Percentiles rank a stretch among this genome's conserved stretches.
phyloP scores from a whole-genome alignment of 306 rosid species.

The Dicorynia guianensis region DNA sequence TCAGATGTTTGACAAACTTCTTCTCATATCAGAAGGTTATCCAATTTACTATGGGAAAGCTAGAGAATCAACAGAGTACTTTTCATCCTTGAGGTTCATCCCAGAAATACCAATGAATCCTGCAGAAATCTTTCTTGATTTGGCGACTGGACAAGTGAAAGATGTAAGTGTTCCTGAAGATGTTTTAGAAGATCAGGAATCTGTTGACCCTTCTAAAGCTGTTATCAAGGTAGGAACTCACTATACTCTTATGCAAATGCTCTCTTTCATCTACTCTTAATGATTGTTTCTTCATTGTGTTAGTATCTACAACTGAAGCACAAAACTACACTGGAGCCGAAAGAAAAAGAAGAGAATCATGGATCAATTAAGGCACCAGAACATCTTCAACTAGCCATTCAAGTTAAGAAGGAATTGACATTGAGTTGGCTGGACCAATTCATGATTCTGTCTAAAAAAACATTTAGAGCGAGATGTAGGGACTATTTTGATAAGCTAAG shows the following conservation, averaged over 20 bases:
- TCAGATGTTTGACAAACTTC: slow-evolving; percentile 92
- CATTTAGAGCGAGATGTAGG: slow-evolving; percentile 73
- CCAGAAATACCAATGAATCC: slow-evolving; percentile 90
- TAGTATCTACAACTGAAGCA: slow-evolving; percentile 82
- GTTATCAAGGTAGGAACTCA: slow-evolving; percentile 65
- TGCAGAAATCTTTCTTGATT: slow-evolving; percentile 87
- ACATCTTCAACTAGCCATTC: slow-evolving; percentile 77
- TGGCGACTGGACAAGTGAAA: slow-evolving; percentile 90
- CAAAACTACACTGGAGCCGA: slow-evolving; percentile 71
- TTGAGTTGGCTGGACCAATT: slow-evolving; percentile 86
- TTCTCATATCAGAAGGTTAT: slow-evolving; percentile 85
- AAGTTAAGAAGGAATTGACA: slow-evolving; percentile 86
- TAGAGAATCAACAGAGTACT: slow-evolving; percentile 76
- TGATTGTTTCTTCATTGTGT: slow-evolving; percentile 27
- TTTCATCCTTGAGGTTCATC: slow-evolving; percentile 73
- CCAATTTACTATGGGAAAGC: slow-evolving; percentile 86
- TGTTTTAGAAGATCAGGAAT: slow-evolving; percentile 50
- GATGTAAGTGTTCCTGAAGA: slow-evolving; percentile 78
- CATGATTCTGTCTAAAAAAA: slow-evolving; percentile 68
- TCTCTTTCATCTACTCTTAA: slow-evolving; percentile 11
- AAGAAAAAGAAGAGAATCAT: slow-evolving; percentile 73
- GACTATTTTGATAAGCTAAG: slow-evolving; percentile 88
- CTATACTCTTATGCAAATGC: background rate
- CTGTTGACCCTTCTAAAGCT: slow-evolving; percentile 54
- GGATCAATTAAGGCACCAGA: slow-evolving; percentile 58